Base-by-base conservation (phyloP, 352 stramenopile species). In the Phytophthora europaea region DNA sequence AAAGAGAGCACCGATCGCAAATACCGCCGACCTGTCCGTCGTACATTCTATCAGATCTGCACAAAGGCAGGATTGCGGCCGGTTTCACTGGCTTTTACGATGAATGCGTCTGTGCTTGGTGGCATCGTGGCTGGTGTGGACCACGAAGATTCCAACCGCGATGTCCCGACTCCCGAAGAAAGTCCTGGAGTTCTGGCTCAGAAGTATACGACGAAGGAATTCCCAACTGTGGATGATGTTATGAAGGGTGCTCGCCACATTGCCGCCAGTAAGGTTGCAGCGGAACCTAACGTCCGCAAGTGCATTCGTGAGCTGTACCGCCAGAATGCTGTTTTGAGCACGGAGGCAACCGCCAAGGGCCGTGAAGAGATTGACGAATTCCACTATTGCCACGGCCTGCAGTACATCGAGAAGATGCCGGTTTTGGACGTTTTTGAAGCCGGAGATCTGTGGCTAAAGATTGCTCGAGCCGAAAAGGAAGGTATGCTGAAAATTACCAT, bases 211-310 rank as follows among this genome's bases (percentile, higher is more conserved):
- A 90, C 87, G 15, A 94, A 91, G 55, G 89, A 96, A 45, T 96
- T 96, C 59, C 88, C 89, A 6, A 92, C 84, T 18, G 87, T 94
- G 4, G 86, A 95, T 64, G 89, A 96, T 53, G 91, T 96, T 7
- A 93, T 97, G 85, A 94, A 94, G 70, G 91, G 89, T 26, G 91
- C 89, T 13, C 85, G 91, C n/a, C 91, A 97, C 65, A 94, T 97
- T 67, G 89, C 88, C 18, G 91, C 91, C n/a, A 91, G 79, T 45
- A 90, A 95, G 63, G 84, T 97, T 61, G 89, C 89, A 15, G 86
- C 87, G 0, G 91, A 97, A 56, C 91, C 91, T 10, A 95, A 96
- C 47, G 80, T 97, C 3, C 89, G 89, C 26, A 94, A 94, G 58
- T 88, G 78, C 33, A 91, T 97, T 40, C 91, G 91, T 40, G 88